These are phyloP conservation scores for Colletotrichum sp. DNA, from an alignment of 2,329 filamentous ascomycete genomes.

Conservation along the genomic window DNA sequence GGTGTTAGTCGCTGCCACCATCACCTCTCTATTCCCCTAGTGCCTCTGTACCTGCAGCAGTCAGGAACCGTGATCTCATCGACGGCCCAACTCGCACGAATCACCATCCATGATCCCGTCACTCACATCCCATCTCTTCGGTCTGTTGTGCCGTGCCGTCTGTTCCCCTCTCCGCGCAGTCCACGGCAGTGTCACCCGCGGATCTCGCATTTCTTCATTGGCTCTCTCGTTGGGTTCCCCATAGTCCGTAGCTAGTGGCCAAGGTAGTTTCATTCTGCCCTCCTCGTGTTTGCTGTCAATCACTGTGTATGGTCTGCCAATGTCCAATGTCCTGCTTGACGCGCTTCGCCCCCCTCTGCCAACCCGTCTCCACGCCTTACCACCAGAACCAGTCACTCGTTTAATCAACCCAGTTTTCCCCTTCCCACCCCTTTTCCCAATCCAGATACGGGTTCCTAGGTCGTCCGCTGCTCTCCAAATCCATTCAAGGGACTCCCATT, in stretches of 20 bases:
- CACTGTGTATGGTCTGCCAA: neutral
- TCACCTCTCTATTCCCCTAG: neutral
- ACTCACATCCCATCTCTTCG: neutral
- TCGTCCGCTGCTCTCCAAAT: neutral
- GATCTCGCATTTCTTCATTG: neutral
- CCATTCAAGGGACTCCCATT: slow-evolving; percentile 11
- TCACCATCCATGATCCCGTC: neutral
- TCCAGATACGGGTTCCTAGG: neutral
- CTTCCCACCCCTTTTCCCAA: slow-evolving; percentile 11
- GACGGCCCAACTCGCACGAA: neutral
- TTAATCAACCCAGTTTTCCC: slow-evolving; percentile 13
- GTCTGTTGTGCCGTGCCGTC: neutral
- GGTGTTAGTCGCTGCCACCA: neutral
- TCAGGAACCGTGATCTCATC: slow-evolving; percentile 15
- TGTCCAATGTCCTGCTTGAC: neutral
- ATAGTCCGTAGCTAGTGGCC: neutral
- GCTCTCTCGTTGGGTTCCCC: neutral
- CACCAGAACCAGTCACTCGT: neutral
- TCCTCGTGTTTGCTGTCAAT: neutral
- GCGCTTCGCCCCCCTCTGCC: neutral
- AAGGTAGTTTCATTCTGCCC: neutral
- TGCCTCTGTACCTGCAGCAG: neutral
- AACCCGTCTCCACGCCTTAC: neutral
- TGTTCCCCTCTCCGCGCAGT: neutral
- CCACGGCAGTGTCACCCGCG: neutral